Base-by-base conservation (phyloP, 768 basidiomycete genomes). In the Xerocomellus chrysenteron region DNA sequence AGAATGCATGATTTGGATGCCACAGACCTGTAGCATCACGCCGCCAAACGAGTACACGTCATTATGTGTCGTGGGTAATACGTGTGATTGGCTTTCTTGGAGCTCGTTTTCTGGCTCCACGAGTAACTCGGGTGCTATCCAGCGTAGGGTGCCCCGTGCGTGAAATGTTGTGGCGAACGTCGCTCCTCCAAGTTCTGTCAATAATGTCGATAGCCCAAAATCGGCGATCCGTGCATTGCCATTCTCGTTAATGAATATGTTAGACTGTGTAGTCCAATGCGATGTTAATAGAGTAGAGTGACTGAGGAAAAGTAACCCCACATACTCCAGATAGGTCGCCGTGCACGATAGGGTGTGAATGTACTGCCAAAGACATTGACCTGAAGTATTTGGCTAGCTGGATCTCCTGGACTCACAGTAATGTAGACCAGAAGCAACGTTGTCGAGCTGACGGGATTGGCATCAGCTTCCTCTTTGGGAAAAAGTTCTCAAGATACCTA, bases 241-340 rank as follows among this genome's bases (percentile, higher is more conserved):
- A 3, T 52, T 7, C 3, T 30, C 26, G 24, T 11, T 3, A 7
- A 54, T 33, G 36, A 60, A 46, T 2, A 60, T 21, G 28, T 59
- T 54, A 19, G 57, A 44, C 60, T 59, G 42, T 2, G 36, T 10
- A 7, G n/a, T n/a, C n/a, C n/a, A 21, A 10, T 10, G n/a, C 2
- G 1, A 7, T n/a, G 7, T 42, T 4, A 40, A 36, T 11, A 6
- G 11, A 2, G n/a, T 1, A 41, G 17, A 1, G 4, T 33, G 37
- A 24, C 21, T 17, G 7, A 50, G 26, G 11, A 19, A 28, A 2
- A 16, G 3, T 2, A 46, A 3, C n/a, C n/a, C n/a, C 14, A 51
- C 59, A 11, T 42, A 58, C 59, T 2, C 56, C 59, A 0, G 52
- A 54, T 28, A 60, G 45, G n/a, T 58, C 52, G 6, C 59, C 56